Evolutionary conservation across 2,329 filamentous ascomycete species (phyloP), one percentile per base, ranked within the genome.

Genomic region (Aspergillus phoenicis): DNA sequence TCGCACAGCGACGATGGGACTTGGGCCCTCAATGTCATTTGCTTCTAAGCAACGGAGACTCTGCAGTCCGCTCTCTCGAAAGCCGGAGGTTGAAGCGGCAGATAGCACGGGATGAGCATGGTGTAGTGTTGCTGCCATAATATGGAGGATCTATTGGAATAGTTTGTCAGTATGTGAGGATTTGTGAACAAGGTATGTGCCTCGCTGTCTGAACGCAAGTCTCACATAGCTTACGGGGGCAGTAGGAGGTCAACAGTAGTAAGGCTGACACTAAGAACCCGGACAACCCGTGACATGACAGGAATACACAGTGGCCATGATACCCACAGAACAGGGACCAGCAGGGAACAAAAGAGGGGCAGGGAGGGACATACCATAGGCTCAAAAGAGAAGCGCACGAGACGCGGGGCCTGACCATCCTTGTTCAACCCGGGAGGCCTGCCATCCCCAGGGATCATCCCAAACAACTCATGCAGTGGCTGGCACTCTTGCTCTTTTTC

Each of bases 341-440:
- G 11, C 28, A 30, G 30, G 4, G 28, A 54, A 8, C 20, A 8
- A 30, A 55, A 56, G 17, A 38, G 22, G 33, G 5, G 53, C 28
- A 48, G 41, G 26, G 49, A 59, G 52, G n/a, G 41, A 74, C 87
- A 73, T 83, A 96, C 93, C 92, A 97, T 93, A 4, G 93, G 92
- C 75, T 97, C 93, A 72, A 96, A 97, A 76, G 96, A 95, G 78
- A 97, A 91, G 76, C 94, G 91, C 54, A 97, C 82, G 63, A 82
- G 81, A 59, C 82, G 76, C 63, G 72, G 68, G 17, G 68, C 66
- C 48, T 83, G 75, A 85, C 77, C 70, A 84, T 81, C 69, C 78
- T 75, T 59, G 52, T 64, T 60, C 57, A 63, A 49, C 73, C 73
- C 55, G 67, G 70, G 58, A 64, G 73, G 61, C 58, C 68, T 68